Evolutionary conservation across 495 filamentous ascomycete genomes (phyloP).

Genomic region (Hypoxylon crocopeplum): DNA sequence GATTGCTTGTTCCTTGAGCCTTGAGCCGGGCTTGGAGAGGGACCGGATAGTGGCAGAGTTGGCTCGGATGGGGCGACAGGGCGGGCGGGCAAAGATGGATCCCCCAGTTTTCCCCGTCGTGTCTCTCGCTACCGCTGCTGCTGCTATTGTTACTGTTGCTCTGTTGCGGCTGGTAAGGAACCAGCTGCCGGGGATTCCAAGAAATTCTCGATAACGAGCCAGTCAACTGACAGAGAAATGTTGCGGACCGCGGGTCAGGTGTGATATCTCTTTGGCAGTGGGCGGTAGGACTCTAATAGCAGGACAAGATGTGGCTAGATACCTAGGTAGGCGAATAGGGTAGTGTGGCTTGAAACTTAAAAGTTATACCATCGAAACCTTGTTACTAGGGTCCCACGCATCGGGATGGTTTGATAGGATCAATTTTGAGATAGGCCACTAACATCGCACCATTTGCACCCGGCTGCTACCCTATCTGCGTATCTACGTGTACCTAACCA

Average conservation of each 20-base stretch:
- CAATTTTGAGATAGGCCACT: conserved; percentile 1
- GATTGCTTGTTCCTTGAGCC: conserved; percentile 11
- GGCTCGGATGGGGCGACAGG: conserved; percentile 21
- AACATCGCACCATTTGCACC: conserved; percentile 24
- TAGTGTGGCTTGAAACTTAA: neutral
- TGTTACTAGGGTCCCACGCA: neutral
- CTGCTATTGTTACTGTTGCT: neutral
- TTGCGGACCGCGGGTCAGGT: neutral
- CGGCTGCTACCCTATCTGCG: conserved; percentile 32
- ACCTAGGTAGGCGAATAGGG: too few relatives aligned
- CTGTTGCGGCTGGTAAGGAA: neutral
- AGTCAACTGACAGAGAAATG: neutral
- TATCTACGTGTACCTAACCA: conserved; percentile 19
- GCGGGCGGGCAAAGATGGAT: conserved; percentile 31
- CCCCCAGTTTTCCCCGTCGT: conserved; percentile 17
- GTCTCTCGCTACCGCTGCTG: neutral
- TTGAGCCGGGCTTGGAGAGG: conserved; percentile 18
- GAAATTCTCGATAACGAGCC: neutral
- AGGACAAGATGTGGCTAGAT: conserved; percentile 7
- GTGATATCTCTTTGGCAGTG: neutral
- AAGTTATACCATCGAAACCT: too few relatives aligned
- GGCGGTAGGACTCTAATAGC: neutral
- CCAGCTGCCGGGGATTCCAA: neutral
- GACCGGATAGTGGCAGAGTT: conserved; percentile 23
- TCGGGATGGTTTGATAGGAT: conserved; percentile 33